Base-by-base conservation (phyloP, 345 rosid genomes). In the Cardiospermum halicacabum region DNA sequence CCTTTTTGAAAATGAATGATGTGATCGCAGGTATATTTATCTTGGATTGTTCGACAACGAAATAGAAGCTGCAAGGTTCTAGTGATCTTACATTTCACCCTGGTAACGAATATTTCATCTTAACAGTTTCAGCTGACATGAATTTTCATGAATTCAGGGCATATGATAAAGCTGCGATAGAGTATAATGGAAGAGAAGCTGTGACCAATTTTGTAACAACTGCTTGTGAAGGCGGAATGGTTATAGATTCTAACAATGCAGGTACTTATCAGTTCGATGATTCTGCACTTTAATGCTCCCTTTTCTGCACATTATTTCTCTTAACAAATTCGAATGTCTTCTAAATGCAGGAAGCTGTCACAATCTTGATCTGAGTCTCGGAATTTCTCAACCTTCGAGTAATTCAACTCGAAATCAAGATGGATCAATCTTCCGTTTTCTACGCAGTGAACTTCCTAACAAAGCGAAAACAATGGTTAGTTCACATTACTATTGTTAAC, bases 51-150 rank as follows among this genome's bases (percentile, higher is more conserved):
- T 72, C 53, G 85, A 83, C 71, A 76, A 59, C 45, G 88, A 83
- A 83, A 68, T 68, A 75, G 81, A 81, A 53, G 89, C 89, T 60
- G 84, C 81, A 64, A 84, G 83, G 86, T 84, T 72, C 65, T 68
- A 16, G 61, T 39, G 65, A 62, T 43, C 51, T n/a, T 47, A n/a
- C n/a, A n/a, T n/a, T n/a, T n/a, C n/a, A n/a, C n/a, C n/a, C n/a
- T n/a, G n/a, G n/a, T n/a, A n/a, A n/a, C n/a, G n/a, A n/a, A n/a
- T n/a, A n/a, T n/a, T n/a, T n/a, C n/a, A n/a, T n/a, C n/a, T n/a
- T n/a, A 42, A 49, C 56, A 62, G 37, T 50, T 37, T 72, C 19
- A 6, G 58, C 24, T 36, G 45, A 40, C 5, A 36, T 11, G 15
- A 36, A 0, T 68, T 66, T 68, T 68, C 45, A n/a, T 74, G 19